Evolutionary conservation across 1,284 basidiomycete genomes (phyloP).

Genomic region (Mycena sp.): DNA sequence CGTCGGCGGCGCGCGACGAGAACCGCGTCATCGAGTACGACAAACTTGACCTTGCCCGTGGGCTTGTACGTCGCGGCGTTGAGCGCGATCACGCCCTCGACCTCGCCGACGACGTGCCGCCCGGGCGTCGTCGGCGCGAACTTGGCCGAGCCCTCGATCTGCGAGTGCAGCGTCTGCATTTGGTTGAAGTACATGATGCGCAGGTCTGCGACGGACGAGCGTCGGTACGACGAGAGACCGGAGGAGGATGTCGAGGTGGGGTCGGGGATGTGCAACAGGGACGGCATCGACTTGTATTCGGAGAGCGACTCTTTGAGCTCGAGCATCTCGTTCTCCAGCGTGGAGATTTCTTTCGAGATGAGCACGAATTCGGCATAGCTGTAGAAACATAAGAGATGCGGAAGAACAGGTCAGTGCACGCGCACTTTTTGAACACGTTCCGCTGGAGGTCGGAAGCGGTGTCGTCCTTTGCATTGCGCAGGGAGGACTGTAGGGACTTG

Average conservation of each 20-base stretch:
- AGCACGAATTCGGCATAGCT: conserved; percentile 97
- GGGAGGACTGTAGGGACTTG: conserved; percentile 75
- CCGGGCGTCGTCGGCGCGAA: conserved; percentile 92
- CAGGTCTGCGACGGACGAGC: conserved; percentile 93
- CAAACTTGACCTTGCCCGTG: conserved; percentile 87
- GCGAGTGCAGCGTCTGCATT: conserved; percentile 90
- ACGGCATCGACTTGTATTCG: conserved; percentile 96
- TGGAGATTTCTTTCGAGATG: conserved; percentile 97
- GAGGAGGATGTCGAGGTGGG: conserved; percentile 64
- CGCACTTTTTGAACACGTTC: conserved; percentile 91
- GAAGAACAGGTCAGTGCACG: conserved; percentile 1
- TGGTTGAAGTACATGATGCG: conserved; percentile 95
- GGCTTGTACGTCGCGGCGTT: conserved; percentile 97
- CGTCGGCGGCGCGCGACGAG: conserved; percentile 81
- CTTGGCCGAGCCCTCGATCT: conserved; percentile 96
- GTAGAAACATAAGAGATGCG: conserved; percentile 9
- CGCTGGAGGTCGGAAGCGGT: conserved; percentile 79
- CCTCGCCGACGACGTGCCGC: conserved; percentile 90
- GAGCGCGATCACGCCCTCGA: conserved; percentile 85
- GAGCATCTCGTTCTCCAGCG: conserved; percentile 97
- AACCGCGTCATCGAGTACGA: conserved; percentile 92
- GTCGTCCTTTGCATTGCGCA: conserved; percentile 69
- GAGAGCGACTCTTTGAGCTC: conserved; percentile 94
- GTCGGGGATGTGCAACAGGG: conserved; percentile 90
- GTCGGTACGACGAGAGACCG: conserved; percentile 65